Conservation (phyloP, 345 rosid genomes). For the Cardamine occulta region DNA sequence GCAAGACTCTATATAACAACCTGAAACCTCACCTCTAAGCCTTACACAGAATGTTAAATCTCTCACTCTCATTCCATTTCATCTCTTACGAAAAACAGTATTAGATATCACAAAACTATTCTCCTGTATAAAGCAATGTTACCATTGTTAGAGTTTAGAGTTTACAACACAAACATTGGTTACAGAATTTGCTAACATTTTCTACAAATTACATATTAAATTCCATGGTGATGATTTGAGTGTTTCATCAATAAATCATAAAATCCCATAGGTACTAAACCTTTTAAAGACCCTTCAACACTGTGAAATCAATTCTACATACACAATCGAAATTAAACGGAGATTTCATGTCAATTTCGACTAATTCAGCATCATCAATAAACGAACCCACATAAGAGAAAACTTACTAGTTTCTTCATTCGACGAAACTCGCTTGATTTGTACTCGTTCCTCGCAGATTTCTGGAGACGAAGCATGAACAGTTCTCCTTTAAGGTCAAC, state of each 20-base stretch:
- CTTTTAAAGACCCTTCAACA: background rate
- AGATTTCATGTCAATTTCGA: background rate
- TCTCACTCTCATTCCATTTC: background rate
- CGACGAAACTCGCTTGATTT: conserved; percentile 85
- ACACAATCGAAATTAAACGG: background rate
- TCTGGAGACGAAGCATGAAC: conserved; percentile 87
- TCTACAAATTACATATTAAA: background rate
- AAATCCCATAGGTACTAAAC: background rate
- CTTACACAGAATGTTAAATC: background rate
- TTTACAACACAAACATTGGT: conserved; percentile 12
- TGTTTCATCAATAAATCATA: conserved; percentile 1
- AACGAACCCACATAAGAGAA: background rate
- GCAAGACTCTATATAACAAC: conserved; percentile 7
- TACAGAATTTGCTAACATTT: background rate
- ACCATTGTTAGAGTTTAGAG: background rate
- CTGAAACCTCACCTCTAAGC: background rate
- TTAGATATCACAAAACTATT: background rate
- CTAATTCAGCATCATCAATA: background rate
- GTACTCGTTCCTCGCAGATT: conserved; percentile 84
- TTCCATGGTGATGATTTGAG: conserved; percentile 1
- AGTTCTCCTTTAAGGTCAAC: conserved; percentile 93
- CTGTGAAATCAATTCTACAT: background rate
- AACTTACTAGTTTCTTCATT: conserved; percentile 81
- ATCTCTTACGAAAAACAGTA: conserved; percentile 7
- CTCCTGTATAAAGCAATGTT: background rate